A percentile compares a stretch with the other conserved stretches of the same genome.
Evolutionary conservation across 129 eudicot species (phyloP).

Genomic region (Escallonia rubra): DNA sequence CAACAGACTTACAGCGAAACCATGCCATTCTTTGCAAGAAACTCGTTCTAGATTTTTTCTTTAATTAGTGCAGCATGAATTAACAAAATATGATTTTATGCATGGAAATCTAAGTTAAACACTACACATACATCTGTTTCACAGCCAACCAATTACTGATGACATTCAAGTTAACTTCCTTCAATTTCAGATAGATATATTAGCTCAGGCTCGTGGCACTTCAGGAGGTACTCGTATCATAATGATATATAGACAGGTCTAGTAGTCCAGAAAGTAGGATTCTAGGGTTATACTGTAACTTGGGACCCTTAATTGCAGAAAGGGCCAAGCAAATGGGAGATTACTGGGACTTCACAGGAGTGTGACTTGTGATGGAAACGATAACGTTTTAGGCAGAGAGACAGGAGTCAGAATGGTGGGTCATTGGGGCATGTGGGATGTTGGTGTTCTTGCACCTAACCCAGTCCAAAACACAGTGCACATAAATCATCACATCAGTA

Average conservation of each 20-base stretch:
- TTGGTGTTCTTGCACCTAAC: slow-evolving; percentile 1
- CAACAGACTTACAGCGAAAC: too few species aligned
- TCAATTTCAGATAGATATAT: too few species aligned
- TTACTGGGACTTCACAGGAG: too few species aligned
- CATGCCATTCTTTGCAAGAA: too few species aligned
- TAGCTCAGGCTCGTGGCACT: not conserved
- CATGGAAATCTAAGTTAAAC: too few species aligned
- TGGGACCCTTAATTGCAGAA: not conserved
- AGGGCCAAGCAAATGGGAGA: slow-evolving; percentile 1
- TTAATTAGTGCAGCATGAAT: too few species aligned
- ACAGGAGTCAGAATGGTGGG: not conserved
- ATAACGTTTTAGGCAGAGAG: not conserved
- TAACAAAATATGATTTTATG: too few species aligned
- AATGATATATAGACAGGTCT: not conserved
- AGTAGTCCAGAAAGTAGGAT: not conserved
- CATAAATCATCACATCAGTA: too few species aligned
- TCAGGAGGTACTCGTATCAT: not conserved
- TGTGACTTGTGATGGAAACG: not conserved
- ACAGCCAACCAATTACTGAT: not conserved
- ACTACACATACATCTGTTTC: not conserved
- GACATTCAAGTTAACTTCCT: not conserved
- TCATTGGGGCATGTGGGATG: not conserved
- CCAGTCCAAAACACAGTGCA: not conserved
- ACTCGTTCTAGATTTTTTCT: too few species aligned
- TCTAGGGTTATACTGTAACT: not conserved